Percentiles rank a stretch among this genome's conserved stretches.
Evolutionary conservation across 768 basidiomycete genomes (phyloP).

Genomic region (Megacollybia marginata): DNA sequence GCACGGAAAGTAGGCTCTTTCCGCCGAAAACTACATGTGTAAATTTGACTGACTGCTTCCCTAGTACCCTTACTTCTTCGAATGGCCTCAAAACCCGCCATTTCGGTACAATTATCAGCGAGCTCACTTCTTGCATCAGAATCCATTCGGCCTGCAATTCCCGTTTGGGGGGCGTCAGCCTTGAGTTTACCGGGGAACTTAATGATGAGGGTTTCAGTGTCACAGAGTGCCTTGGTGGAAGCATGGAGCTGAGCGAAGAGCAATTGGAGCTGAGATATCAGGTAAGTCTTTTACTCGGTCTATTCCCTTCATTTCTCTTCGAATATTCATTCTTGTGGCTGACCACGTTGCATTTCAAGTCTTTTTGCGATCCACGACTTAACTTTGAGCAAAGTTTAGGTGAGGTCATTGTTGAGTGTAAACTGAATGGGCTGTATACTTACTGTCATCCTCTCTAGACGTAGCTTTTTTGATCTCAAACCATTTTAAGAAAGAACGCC

Average conservation of each 20-base stretch:
- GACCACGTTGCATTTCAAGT: constrained; percentile 31
- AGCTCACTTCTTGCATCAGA: constrained; percentile 73
- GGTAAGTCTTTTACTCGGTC: constrained; percentile 26
- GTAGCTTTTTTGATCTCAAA: constrained; percentile 84
- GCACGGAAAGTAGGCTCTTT: constrained; percentile 90
- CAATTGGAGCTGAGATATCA: constrained; percentile 88
- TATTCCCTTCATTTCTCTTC: not conserved
- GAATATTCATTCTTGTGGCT: not conserved
- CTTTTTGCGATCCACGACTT: constrained; percentile 90
- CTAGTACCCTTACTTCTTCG: constrained; percentile 75
- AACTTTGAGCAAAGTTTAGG: constrained; percentile 95
- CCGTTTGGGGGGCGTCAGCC: constrained; percentile 73
- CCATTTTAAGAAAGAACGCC: constrained; percentile 64
- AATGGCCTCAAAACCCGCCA: constrained; percentile 85
- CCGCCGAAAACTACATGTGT: constrained; percentile 1
- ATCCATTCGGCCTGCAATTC: constrained; percentile 75
- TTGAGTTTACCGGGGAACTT: constrained; percentile 90
- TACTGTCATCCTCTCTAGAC: constrained; percentile 25
- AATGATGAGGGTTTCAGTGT: constrained; percentile 90
- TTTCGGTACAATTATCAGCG: constrained; percentile 83
- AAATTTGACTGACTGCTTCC: constrained; percentile 1
- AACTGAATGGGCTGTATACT: not conserved
- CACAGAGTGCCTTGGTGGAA: constrained; percentile 94
- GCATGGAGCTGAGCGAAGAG: constrained; percentile 89
- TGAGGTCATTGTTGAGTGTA: constrained; percentile 25